These are phyloP conservation scores for Gliomastix tumulicola DNA, from an alignment of 2,329 filamentous ascomycete species.

Conservation along the genomic window DNA sequence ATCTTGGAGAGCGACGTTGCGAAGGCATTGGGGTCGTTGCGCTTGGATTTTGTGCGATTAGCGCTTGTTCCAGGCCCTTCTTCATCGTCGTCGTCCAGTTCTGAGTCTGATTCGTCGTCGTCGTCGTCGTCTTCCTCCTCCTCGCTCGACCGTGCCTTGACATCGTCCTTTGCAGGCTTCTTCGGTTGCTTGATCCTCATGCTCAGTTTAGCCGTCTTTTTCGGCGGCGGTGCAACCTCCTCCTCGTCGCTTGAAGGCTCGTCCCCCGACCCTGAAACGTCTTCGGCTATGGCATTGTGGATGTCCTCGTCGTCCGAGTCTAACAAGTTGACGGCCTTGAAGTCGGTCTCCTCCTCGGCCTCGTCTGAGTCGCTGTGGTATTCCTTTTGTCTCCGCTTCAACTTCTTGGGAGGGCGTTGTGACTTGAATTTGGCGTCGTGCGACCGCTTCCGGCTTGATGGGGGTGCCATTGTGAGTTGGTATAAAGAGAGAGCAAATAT, in stretches of 20 bases:
- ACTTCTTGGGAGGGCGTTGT: constrained; percentile 41
- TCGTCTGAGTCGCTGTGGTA: constrained; percentile 48
- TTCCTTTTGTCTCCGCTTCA: constrained; percentile 38
- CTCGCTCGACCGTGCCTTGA: constrained; percentile 12
- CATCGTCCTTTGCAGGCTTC: constrained; percentile 10
- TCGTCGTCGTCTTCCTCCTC: constrained; percentile 26
- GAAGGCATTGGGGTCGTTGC: constrained; percentile 87
- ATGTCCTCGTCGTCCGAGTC: constrained; percentile 54
- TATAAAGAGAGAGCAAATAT: too few relatives aligned
- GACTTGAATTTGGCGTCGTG: too few relatives aligned
- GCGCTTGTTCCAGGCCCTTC: constrained; percentile 17
- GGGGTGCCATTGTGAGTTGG: constrained; percentile 24
- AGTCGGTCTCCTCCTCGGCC: constrained; percentile 29
- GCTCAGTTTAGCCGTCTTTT: constrained; percentile 18
- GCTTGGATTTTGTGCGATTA: constrained; percentile 58
- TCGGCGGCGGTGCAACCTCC: constrained; percentile 18
- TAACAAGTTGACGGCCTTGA: constrained; percentile 44
- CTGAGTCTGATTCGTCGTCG: constrained; percentile 19
- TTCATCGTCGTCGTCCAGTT: constrained; percentile 23
- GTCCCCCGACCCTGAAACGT: constrained; percentile 31
- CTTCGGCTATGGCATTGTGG: constrained; percentile 44
- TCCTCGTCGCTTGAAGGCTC: constrained; percentile 29
- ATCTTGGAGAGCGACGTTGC: constrained; percentile 92
- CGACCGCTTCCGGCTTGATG: constrained; percentile 22
- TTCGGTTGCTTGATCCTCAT: constrained; percentile 13